Evolutionary conservation across 2,329 filamentous ascomycete species (phyloP), one percentile per base, ranked within the genome.

Genomic region (Pseudogymnoascus sp.): DNA sequence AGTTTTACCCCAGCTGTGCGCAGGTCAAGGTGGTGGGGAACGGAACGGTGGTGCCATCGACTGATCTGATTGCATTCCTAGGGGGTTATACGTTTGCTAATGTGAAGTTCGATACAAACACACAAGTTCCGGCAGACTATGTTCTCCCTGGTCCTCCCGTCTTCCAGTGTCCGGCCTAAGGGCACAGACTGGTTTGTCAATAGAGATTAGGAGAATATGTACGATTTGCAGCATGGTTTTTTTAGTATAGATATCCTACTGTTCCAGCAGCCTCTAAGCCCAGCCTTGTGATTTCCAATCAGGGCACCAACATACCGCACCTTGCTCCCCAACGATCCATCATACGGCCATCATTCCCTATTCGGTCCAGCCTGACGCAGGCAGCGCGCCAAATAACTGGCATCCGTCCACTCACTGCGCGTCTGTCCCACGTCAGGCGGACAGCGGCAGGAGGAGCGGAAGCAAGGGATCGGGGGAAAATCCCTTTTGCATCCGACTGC

Each of bases 1-100:
- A 64, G 39, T 63, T 61, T 43, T 64, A 63, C 31, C 62, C 62
- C n/a, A 38, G 16, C 19, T 64, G 63, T 61, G 49, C 38, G 16
- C 63, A 64, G 55, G 33, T 63, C 14, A 60, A 55, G 12, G 63
- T 64, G 29, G 33, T 59, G 33, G 61, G 26, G 14, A 14, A 21
- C 23, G 61, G 61, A 6, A 63, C 38, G 4, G 39, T 26, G 19
- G 52, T 52, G 6, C 35, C 37, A 16, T 62, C 45, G 35, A 21
- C 31, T 58, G 41, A 21, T 8, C 37, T 62, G 33, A 59, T 64
- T 29, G 23, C 43, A 4, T 62, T 64, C 39, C 63, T 61, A 10
- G 63, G 63, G 11, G 63, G 61, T 8, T 62, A 62, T 59, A 49
- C 29, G 19, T 35, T 33, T 52, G 45, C 14, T 1, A 16, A 52